Conservation (phyloP, 2,329 filamentous ascomycete species). For the Cercospora berteroae region DNA sequence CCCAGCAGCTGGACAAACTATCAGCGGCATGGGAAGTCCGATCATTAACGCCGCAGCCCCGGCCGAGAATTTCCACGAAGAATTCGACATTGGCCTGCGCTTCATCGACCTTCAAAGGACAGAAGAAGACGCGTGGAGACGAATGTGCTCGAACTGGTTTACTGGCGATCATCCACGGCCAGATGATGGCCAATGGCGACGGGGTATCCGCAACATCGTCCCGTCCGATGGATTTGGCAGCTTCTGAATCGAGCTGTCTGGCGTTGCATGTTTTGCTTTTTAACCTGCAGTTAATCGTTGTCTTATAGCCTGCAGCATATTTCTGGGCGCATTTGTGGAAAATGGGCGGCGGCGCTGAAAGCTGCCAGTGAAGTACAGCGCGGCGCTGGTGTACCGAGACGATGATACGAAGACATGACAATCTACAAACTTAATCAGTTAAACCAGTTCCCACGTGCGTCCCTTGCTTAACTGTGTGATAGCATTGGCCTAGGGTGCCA, state of each 20-base stretch:
- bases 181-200: constrained; percentile 72
- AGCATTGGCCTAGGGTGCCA: neutral
- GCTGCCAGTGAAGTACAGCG: constrained; percentile 6
- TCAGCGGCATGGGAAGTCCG: constrained; percentile 32
- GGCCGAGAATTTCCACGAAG: constrained; percentile 73
- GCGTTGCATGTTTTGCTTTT: constrained; percentile 19
- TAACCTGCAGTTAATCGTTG: constrained; percentile 25
- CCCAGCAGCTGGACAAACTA: constrained; percentile 24
- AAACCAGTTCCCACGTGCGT: neutral
- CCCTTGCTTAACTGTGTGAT: neutral
- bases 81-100: constrained; percentile 95
- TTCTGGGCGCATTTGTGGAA: constrained; percentile 4
- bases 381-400: constrained; percentile 9
- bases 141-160: constrained; percentile 85
- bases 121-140: constrained; percentile 88
- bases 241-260: constrained; percentile 13
- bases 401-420: constrained; percentile 18
- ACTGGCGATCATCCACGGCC: constrained; percentile 54
- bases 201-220: constrained; percentile 29
- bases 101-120: constrained; percentile 86
- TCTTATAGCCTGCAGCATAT: constrained; percentile 25
- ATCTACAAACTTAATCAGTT: constrained; percentile 9
- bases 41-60: constrained; percentile 55
- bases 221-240: constrained; percentile 20
- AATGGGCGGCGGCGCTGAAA: neutral